Percentiles rank a stretch among this genome's conserved stretches.
These are phyloP conservation scores for grape (Vitis vinifera) DNA, from an alignment of 164 flowering plant genomes.

Conservation along the genomic window ASM3070453v1 NC_081819.1:22832501-22833000, in stretches of 20 bases:
- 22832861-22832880: too few species aligned
- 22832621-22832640: slow-evolving; percentile 2
- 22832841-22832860: too few species aligned
- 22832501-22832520: slow-evolving; percentile 62
- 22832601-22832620: slow-evolving; percentile 68
- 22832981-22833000: slow-evolving; percentile 66
- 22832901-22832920: too few species aligned
- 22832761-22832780: slow-evolving; percentile 61
- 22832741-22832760: slow-evolving; percentile 66
- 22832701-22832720: slow-evolving; percentile 75
- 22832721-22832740: slow-evolving; percentile 67
- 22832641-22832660: background rate
- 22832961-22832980: slow-evolving; percentile 12
- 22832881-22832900: too few species aligned
- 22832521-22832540: slow-evolving; percentile 56
- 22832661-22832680: background rate
- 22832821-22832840: background rate
- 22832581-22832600: slow-evolving; percentile 62
- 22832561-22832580: slow-evolving; percentile 51
- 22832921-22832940: too few species aligned
- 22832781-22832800: slow-evolving; percentile 24
- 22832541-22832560: slow-evolving; percentile 66
- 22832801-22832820: background rate
- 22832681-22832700: slow-evolving; percentile 38
- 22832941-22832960: too few species aligned